Evolutionary conservation across 2,329 filamentous ascomycete species (phyloP), one percentile per base, ranked within the genome.

Genomic region (Tolypocladium cylindrosporum): DNA sequence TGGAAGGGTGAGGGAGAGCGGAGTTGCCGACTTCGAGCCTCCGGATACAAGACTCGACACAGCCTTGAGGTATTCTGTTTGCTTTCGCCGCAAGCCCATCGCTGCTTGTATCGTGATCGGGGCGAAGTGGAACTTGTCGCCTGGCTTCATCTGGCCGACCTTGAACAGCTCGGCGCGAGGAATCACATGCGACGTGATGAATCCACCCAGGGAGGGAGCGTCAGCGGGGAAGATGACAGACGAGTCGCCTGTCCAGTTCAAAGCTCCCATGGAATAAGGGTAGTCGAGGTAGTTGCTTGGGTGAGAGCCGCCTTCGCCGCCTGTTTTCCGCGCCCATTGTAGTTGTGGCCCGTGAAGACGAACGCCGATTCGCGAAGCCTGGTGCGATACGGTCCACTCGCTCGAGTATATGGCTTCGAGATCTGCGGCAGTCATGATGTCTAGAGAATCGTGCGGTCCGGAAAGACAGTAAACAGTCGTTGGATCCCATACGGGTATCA

Each of bases 171-270:
- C 82, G 1, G 77, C 82, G 59, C 77, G 78, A 37, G 83, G 74
- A 14, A 84, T 74, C 0, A 82, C 86, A 2, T 78, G 77, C 14
- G 74, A 78, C 39, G 77, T 81, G 0, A 84, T 74, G 59, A 86
- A 85, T 0, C 83, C 83, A 8, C 84, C 83, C 59, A 86, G 78
- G 61, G 85, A 82, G 0, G 83, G 84, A 55, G 77, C 77, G 64
- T 86, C 83, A 6, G 80, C 73, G 0, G 81, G 77, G 54, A 86
- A 84, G 21, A 86, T 78, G n/a, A 80, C 80, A 2, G 81, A 77
- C 41, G 82, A 80, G 58, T 86, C 82, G 4, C 83, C 83, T 0
- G 81, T 84, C 77, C 79, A 87, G 61, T 85, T 85, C 34, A 86
- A 63, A 0, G 77, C 77, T 0, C 82, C 82, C 1, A 82, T 66